These are phyloP conservation scores for Pueraria montana DNA, from an alignment of 306 rosid species.

Conservation along the genomic window DNA sequence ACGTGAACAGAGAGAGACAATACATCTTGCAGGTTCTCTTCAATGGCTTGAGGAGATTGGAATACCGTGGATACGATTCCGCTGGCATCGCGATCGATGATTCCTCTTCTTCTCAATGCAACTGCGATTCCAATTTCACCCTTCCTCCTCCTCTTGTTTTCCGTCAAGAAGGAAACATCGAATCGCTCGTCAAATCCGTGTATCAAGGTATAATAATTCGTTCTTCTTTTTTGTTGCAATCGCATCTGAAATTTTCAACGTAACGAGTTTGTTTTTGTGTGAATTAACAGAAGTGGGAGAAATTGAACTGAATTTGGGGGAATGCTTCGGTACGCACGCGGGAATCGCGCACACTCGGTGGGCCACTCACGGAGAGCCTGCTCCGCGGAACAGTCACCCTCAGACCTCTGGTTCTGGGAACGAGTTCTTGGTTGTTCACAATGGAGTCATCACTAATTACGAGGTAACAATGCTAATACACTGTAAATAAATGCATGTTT, in stretches of 20 bases:
- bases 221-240: neutral
- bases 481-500: neutral
- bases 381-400: conserved; percentile 94
- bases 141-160: conserved; percentile 72
- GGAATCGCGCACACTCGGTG: conserved; percentile 98
- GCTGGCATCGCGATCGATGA: conserved; percentile 95
- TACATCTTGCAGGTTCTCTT: conserved; percentile 90
- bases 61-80: conserved; percentile 96
- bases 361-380: conserved; percentile 99
- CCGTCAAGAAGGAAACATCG: conserved; percentile 95
- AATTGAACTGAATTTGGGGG: conserved; percentile 75
- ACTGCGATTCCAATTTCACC: conserved; percentile 30
- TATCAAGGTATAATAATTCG: conserved; percentile 60
- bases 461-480: conserved; percentile 65
- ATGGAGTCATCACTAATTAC: conserved; percentile 90
- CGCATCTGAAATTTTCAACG: neutral
- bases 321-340: conserved; percentile 71
- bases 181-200: conserved; percentile 92
- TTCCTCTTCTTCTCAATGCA: conserved; percentile 47
- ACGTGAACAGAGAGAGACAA: conserved; percentile 81
- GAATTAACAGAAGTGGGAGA: conserved; percentile 69
- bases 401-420: conserved; percentile 82
- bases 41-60: conserved; percentile 90
- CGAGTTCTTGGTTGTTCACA: conserved; percentile 94
- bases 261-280: neutral